Percentiles rank a stretch among this genome's conserved stretches.
Conservation (phyloP, 176 grass and related monocot genomes). For the Cocos nucifera region DNA sequence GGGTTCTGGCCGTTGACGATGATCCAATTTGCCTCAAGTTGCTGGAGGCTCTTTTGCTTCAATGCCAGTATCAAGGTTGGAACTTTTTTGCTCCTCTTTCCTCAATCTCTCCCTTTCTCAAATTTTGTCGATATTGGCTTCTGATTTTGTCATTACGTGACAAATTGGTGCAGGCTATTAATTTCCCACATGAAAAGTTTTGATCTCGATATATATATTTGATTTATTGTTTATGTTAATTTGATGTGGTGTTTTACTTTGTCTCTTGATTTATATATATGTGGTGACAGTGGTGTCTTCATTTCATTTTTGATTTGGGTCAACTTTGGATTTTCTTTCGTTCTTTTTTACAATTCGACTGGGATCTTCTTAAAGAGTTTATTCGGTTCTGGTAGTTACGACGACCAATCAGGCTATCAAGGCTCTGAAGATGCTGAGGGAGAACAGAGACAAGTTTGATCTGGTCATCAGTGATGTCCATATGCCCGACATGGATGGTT, state of each 20-base stretch:
- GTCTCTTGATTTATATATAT: too few species aligned
- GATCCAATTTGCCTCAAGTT: constrained; percentile 76
- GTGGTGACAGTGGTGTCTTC: not conserved
- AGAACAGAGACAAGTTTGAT: constrained; percentile 88
- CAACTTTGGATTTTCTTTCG: constrained; percentile 7
- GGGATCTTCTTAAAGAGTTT: constrained; percentile 9
- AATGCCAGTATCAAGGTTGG: constrained; percentile 80
- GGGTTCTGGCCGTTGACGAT: constrained; percentile 86
- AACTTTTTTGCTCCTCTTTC: not conserved
- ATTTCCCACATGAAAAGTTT: too few species aligned
- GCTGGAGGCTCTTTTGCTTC: constrained; percentile 64
- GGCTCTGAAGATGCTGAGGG: constrained; percentile 65
- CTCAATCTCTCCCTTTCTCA: too few species aligned
- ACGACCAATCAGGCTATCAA: constrained; percentile 75
- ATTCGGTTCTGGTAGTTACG: constrained; percentile 39
- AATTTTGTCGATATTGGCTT: too few species aligned
- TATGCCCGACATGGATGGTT: constrained; percentile 96
- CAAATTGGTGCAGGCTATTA: too few species aligned
- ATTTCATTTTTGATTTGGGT: not conserved
- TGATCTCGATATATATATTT: too few species aligned
- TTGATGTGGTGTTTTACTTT: too few species aligned
- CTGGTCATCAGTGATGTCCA: constrained; percentile 96
- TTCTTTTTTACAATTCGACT: not conserved
- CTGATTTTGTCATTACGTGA: too few species aligned
- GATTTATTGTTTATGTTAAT: too few species aligned